These are phyloP conservation scores for Clitoria ternatea DNA, from an alignment of 306 rosid genomes.

Conservation along the genomic window DNA sequence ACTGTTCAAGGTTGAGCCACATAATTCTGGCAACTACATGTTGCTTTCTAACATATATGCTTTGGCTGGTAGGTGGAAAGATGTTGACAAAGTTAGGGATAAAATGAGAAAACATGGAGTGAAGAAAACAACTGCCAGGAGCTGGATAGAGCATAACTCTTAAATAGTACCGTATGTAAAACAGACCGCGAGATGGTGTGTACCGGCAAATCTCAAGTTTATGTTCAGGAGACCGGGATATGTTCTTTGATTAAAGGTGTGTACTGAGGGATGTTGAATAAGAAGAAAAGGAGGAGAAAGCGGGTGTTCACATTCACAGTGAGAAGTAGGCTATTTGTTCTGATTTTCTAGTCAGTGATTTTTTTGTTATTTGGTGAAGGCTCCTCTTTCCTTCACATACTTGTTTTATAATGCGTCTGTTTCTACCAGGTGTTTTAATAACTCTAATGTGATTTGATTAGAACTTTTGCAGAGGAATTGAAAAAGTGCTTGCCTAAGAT, in stretches of 20 bases:
- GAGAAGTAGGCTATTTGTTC: slow-evolving; percentile 53
- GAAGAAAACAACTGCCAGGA: slow-evolving; percentile 52
- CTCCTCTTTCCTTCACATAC: no score
- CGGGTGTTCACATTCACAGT: slow-evolving; percentile 50
- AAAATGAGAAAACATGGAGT: slow-evolving; percentile 46
- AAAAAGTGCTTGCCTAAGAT: no score
- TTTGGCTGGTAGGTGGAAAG: slow-evolving; percentile 59
- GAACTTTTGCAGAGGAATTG: no score
- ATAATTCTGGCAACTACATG: slow-evolving; percentile 54
- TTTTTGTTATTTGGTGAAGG: no score
- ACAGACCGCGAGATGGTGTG: slow-evolving; percentile 38
- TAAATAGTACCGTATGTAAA: slow-evolving; percentile 43
- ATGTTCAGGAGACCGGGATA: slow-evolving; percentile 41
- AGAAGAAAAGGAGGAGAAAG: slow-evolving; percentile 53
- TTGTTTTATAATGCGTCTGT: no score
- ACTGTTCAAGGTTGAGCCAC: slow-evolving; percentile 59
- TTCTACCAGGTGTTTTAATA: no score
- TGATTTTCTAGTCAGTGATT: slow-evolving; percentile 39
- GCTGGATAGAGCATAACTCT: slow-evolving; percentile 57
- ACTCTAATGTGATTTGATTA: no score
- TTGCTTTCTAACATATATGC: slow-evolving; percentile 68
- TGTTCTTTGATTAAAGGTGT: slow-evolving; percentile 35
- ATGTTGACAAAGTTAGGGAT: slow-evolving; percentile 53
- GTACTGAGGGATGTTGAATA: slow-evolving; percentile 47
- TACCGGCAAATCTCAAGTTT: slow-evolving; percentile 27